Base-by-base conservation (phyloP, 176 grass and related monocot genomes). In the Guadua angustifolia region DNA sequence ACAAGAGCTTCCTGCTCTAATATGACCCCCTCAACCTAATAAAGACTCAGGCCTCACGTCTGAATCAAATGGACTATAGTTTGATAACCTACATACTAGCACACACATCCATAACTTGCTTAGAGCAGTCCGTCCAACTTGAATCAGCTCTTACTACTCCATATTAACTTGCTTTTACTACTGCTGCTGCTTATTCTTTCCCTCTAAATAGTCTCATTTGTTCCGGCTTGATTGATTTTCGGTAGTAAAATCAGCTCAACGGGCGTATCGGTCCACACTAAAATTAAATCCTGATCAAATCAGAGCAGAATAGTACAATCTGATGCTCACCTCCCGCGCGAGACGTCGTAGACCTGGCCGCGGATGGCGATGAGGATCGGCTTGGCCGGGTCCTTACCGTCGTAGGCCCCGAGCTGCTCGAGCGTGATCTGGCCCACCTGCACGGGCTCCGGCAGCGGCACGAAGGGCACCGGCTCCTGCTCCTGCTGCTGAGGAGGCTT, bases 341-440 rank as follows among this genome's bases (percentile, higher is more conserved):
- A 93, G 87, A 98, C 89, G 70, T 95, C 90, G 77, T 92, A 98
- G 85, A 95, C 87, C 65, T 95, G 87, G 29, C 93, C 93, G 62
- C 92, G 92, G 85, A 98, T 95, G 63, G 91, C 86, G 51, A 98
- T 88, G 61, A 98, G 85, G 69, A 98, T 92, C 56, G 89, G 91
- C 87, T 98, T 93, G 43, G 79, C 69, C 4, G 89, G 79, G 62
- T 92, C 93, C 83, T 90, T 92, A 56, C 95, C 95, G 72, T 98
- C 84, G 74, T 98, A 98, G 12, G 69, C 85, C 71, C 40, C 88
- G 73, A 98, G 85, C 63, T 92, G 91, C 75, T 95, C 87, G 85
- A 93, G 75, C 64, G 95, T 94, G 73, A 98, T 84, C 64, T 94
- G 77, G 46, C 95, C 95, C 66, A 95, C 38, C 87, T 90, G 89